Base-by-base conservation (phyloP, 148 eudicot species). In the Spergularia bocconei region DNA sequence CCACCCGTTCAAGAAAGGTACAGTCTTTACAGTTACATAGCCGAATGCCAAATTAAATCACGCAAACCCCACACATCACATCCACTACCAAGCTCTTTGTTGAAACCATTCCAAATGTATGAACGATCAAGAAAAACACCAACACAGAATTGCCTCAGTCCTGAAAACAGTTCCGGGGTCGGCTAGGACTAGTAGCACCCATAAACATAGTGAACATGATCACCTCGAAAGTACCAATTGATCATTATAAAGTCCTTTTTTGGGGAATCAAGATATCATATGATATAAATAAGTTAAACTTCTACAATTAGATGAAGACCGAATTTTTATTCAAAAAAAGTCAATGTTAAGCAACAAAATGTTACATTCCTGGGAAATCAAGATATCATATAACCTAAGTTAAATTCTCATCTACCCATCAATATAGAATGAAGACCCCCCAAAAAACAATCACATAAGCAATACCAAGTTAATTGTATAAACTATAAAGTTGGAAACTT, bases 401-500 rank as follows among this genome's bases (percentile, higher is more conserved):
- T 19, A 44, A 47, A 44, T 11, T 20, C 17, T 20, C 70, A 67
- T 67, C 8, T 4, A 67, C 1, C 5, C 23, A 65, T 1, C 51
- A 10, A 65, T 23, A 61, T 2, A 36, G 21, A 33, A 63, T 29
- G 33, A 29, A 29, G 33, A 63, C 39, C 7, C 19, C 17, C n/a
- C n/a, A n/a, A n/a, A n/a, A n/a, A n/a, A n/a, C n/a, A n/a, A n/a
- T n/a, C n/a, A n/a, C n/a, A n/a, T n/a, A n/a, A n/a, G n/a, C n/a
- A n/a, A n/a, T n/a, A n/a, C n/a, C n/a, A n/a, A n/a, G 15, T 15
- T 64, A 16, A 1, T 36, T 4, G 4, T 12, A 23, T n/a, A 68
- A 68, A 68, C 1, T 12, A 23, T n/a, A 68, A 68, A 68, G 71
- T 13, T 48, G 11, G 1, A 68, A 68, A 68, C 57, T 68, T 68